Evolutionary conservation across 805 yeast species (phyloP), one percentile per base, ranked within the genome.

Genomic region (Yarrowia divulgata): DNA sequence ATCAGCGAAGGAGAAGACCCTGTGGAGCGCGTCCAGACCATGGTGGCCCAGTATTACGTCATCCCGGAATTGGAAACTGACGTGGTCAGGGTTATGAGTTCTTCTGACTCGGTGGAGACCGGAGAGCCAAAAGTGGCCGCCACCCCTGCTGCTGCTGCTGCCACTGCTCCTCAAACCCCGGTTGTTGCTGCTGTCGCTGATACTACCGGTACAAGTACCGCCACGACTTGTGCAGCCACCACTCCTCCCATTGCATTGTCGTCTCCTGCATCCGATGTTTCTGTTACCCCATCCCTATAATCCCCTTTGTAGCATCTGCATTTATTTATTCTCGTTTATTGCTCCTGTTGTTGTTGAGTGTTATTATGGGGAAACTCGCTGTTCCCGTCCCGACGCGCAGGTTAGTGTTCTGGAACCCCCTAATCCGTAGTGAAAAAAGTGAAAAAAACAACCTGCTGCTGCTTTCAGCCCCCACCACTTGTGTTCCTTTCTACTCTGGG

Each of bases 1-100:
- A 60, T 60, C 9, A 13, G 35, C 6, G 66, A 60, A 14, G 66
- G 66, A 16, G 66, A 60, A 16, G 52, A 60, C 9, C 66, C 66
- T 2, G 66, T 60, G 9, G 66, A 60, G 18, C 39, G 66, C 16
- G 66, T 60, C 42, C 66, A 60, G n/a, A 18, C 34, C 3, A 60
- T 60, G 66, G 52, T 60, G 52, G 45, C 66, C 16, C 52, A 60
- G 32, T 45, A 60, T 32, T 60, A 60, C 42, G 52, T 60, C 42
- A 60, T 60, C 19, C 66, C 66, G 35, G 52, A 45, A 19, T 39
- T 60, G 42, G 66, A 60, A 18, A 34, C 18, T 12, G 66, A 60
- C 40, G 66, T 60, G 12, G 52, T 34, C n/a, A n/a, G 66, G 52
- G 66, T 60, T 19, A 32, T 60, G 66, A 42, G 64, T 40, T 29